Base-by-base conservation (phyloP, 768 basidiomycete genomes). In the Rhizopogon salebrosus region DNA sequence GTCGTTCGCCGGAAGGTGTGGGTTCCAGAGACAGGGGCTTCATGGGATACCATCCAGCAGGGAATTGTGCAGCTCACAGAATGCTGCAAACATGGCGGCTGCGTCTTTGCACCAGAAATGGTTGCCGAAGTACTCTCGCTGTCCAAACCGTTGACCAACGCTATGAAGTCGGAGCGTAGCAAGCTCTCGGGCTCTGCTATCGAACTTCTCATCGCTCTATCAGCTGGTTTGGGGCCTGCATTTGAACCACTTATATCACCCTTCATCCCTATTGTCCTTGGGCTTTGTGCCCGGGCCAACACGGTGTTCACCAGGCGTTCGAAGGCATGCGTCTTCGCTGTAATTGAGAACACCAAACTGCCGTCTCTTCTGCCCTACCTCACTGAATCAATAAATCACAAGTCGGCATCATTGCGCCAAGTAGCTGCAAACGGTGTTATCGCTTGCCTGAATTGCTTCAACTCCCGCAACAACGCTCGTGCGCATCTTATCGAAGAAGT, bases 221-320 rank as follows among this genome's bases (percentile, higher is more conserved):
- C 82, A 8, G 68, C 72, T 0, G 79, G 75, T 0, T 72, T 93
- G 14, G 85, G 79, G n/a, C 59, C 69, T 4, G 72, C 75, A 7
- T 92, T 92, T 60, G 87, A 88, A 37, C 77, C 82, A 3, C 73
- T 92, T 20, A 67, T 90, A 6, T 66, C 79, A n/a, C 62, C 83
- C 11, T 84, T 87, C 60, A 59, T 92, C 41, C 91, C 90, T 0
- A 69, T 82, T 8, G 71, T 94, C 18, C 72, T 94, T 13, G 68
- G 71, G 2, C 70, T 91, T 23, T 89, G 87, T 56, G 75, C 80
- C 16, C 81, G 89, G 20, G 77, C 90, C 20, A 92, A 87, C 75
- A 93, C 91, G 66, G 80, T 93, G 43, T 80, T 88, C 60, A 70
- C 83, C 58, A 77, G 74, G 38, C 85, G 89, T 27, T 84, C 87